A percentile compares a stretch with the other conserved stretches of the same genome.
Conservation (phyloP, 441 rosid species). For the Cnidoscolus chayamansa region DNA sequence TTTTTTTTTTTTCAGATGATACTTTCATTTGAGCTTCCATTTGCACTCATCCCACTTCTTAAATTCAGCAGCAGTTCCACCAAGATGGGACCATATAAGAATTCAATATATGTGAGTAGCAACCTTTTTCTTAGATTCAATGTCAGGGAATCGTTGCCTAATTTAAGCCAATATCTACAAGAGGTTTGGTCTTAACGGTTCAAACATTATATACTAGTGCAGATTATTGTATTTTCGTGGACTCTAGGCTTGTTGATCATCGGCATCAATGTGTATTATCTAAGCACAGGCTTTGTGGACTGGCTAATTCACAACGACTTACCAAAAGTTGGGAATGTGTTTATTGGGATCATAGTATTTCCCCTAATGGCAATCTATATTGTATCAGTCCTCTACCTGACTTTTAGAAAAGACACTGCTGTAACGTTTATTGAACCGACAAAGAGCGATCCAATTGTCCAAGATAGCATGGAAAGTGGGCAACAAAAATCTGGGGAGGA, state of each 20-base stretch:
- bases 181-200: too few species aligned
- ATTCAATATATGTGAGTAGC: constrained; percentile 46
- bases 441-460: constrained; percentile 20
- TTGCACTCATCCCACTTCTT: constrained; percentile 67
- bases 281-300: constrained; percentile 48
- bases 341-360: constrained; percentile 52
- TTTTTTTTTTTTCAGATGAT: constrained; percentile 48
- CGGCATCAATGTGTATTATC: constrained; percentile 59
- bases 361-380: constrained; percentile 57
- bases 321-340: constrained; percentile 41
- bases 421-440: constrained; percentile 40
- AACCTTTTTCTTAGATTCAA: background rate
- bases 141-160: too few species aligned
- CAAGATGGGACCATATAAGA: constrained; percentile 76
- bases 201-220: constrained; percentile 1
- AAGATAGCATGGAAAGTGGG: constrained; percentile 29
- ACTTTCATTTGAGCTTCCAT: constrained; percentile 68
- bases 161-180: too few species aligned
- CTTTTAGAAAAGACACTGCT: constrained; percentile 46
- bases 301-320: constrained; percentile 49
- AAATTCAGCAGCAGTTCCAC: constrained; percentile 67
- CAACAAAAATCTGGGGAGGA: background rate
- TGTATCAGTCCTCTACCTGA: constrained; percentile 40
- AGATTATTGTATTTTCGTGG: constrained; percentile 63
- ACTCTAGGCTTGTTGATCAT: constrained; percentile 48